Evolutionary conservation across 495 filamentous ascomycete genomes (phyloP), one percentile per base, ranked within the genome.

Genomic region (Penicillium turbatum): DNA sequence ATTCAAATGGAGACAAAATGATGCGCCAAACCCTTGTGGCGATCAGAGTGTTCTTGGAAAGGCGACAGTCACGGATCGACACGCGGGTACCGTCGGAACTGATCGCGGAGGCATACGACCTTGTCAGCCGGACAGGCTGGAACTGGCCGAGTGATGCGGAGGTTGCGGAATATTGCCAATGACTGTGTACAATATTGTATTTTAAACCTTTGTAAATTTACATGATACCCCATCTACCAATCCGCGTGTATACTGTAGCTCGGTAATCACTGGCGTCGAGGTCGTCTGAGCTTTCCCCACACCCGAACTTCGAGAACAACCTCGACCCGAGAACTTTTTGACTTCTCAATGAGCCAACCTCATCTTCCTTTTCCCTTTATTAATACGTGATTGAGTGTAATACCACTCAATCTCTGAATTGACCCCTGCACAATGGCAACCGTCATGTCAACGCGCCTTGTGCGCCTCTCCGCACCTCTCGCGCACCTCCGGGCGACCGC

Each of bases 91-190:
- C 51, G n/a, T 66, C 60, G 51, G 53, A 64, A 59, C 42, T 54
- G 13, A 48, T 62, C 51, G 67, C 66, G 55, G 66, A 68, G 48
- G 65, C 69, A 59, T 74, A 67, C 60, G 66, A 75, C 37, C 69
- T 77, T 29, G 61, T 85, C 57, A 70, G 72, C 16, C 59, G 62
- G 32, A 76, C 77, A 6, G 59, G 66, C 19, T 82, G 78, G 81
- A 74, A 70, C 21, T 84, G 82, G 82, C 78, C 81, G 13, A 73
- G 57, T 38, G 74, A 79, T 45, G 68, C 71, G 41, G 80, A 83
- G 50, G 72, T 83, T 30, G 55, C 68, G 46, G 60, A 65, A 29
- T 85, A 85, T 65, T 38, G 46, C 40, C 47, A 44, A 38, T 61
- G 48, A 59, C 37, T 60, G 55, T 59, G 48, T 49, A 36, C 54